Base-by-base conservation (phyloP, 441 rosid genomes). In the Viola pubescens region DNA sequence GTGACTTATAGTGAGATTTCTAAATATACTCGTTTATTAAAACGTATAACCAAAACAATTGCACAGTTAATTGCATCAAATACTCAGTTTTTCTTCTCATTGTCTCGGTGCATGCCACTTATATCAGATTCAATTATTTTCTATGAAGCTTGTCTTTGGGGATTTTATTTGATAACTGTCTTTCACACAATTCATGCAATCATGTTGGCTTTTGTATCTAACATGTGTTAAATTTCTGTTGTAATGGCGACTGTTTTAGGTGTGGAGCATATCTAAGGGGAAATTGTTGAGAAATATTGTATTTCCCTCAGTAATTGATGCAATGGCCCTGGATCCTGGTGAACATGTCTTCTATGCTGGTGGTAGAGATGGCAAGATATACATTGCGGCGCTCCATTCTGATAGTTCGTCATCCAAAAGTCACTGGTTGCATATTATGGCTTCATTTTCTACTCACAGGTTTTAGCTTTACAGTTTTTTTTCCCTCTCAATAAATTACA, bases 281-380 rank as follows among this genome's bases (percentile, higher is more conserved):
- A 68, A 46, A 42, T 58, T 85, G 51, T 68, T 86, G 74, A 80
- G 81, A 81, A 86, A 73, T 62, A 59, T 90, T 44, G 58, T 79
- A 41, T 90, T 90, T 74, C 88, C 89, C 63, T 80, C 92, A 59
- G 67, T 74, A 57, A 85, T 94, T 60, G 86, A 85, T 77, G 81
- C 94, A 47, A 68, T 90, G 54, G 83, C 81, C n/a, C 64, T 90
- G 71, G 91, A 88, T 67, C 95, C 96, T 70, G 87, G 82, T 26
- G 89, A 88, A 70, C 72, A 72, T 67, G 83, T 86, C 62, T 90
- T 94, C 73, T 88, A 82, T 80, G 99, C 96, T 53, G 99, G 95
- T 48, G 64, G 87, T 45, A 75, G 68, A 70, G 97, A 88, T 79
- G 88, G 97, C 39, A 79, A 77, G 56, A 87, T 86, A 62, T 82